Evolutionary conservation across 2,329 filamentous ascomycete species (phyloP).

Genomic region (Curvularia spicifera): DNA sequence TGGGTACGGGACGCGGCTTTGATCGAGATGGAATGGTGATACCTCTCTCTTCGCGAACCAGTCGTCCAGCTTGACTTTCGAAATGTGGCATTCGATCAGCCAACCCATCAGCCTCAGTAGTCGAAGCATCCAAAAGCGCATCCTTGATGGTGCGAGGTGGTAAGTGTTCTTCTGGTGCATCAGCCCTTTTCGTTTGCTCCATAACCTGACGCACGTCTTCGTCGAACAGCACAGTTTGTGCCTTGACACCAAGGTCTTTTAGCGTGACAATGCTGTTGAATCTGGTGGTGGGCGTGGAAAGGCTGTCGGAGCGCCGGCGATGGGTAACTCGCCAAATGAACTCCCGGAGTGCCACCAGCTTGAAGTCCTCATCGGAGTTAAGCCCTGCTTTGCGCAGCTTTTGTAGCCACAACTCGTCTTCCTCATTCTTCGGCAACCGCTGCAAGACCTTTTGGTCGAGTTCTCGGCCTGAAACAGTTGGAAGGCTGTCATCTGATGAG

Average conservation of each 20-base stretch:
- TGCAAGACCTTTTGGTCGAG: slow-evolving; percentile 64
- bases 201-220: slow-evolving; percentile 63
- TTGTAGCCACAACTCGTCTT: slow-evolving; percentile 92
- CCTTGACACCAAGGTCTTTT: slow-evolving; percentile 76
- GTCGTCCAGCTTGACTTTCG: slow-evolving; percentile 50
- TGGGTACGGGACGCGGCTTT: slow-evolving; percentile 24
- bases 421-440: slow-evolving; percentile 77
- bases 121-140: slow-evolving; percentile 88
- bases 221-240: slow-evolving; percentile 92
- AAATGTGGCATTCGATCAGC: slow-evolving; percentile 52
- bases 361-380: slow-evolving; percentile 82
- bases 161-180: slow-evolving; percentile 42
- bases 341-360: slow-evolving; percentile 82
- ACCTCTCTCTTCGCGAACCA: slow-evolving; percentile 35
- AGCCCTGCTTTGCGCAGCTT: slow-evolving; percentile 86
- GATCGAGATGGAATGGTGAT: slow-evolving; percentile 35
- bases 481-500: slow-evolving; percentile 60
- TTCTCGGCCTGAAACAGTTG: slow-evolving; percentile 64
- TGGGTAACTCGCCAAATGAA: slow-evolving; percentile 88
- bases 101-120: slow-evolving; percentile 76
- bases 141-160: slow-evolving; percentile 82
- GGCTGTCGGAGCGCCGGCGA: slow-evolving; percentile 66
- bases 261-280: slow-evolving; percentile 76
- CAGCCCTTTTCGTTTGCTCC: slow-evolving; percentile 42
- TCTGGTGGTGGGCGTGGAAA: slow-evolving; percentile 49